phyloP scores from a whole-genome alignment of 2,329 filamentous ascomycete species.

The Colletotrichum sp. region DNA sequence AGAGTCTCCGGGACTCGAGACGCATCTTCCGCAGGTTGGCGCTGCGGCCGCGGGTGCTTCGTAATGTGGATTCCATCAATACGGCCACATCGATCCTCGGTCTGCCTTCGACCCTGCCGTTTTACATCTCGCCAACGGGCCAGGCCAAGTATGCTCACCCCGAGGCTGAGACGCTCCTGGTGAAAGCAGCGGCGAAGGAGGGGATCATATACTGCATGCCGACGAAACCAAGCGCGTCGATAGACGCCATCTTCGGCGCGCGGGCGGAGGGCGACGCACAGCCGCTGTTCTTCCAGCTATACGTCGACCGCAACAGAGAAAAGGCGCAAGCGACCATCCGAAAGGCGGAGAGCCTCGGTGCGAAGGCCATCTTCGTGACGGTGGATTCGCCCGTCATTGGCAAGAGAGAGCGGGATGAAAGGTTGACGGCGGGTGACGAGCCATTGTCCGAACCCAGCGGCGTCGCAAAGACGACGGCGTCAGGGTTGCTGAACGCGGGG shows the following conservation, averaged over 20 bases:
- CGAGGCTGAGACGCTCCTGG: slow-evolving; percentile 54
- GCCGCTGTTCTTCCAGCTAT: slow-evolving; percentile 62
- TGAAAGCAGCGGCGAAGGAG: not conserved
- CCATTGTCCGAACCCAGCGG: slow-evolving; percentile 43
- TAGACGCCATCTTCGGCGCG: not conserved
- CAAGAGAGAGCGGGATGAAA: slow-evolving; percentile 54
- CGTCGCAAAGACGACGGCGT: slow-evolving; percentile 55
- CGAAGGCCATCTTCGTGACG: slow-evolving; percentile 61
- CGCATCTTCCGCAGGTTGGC: slow-evolving; percentile 72
- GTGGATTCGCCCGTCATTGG: slow-evolving; percentile 62
- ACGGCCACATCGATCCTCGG: slow-evolving; percentile 61
- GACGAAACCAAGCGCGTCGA: not conserved
- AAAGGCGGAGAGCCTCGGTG: slow-evolving; percentile 48
- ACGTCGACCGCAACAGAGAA: slow-evolving; percentile 59
- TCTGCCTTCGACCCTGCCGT: slow-evolving; percentile 53
- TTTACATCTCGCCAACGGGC: slow-evolving; percentile 68
- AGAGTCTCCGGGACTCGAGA: slow-evolving; percentile 77
- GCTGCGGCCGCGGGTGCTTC: slow-evolving; percentile 79
- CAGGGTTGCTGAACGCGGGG: slow-evolving; percentile 60
- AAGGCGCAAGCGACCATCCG: slow-evolving; percentile 54
- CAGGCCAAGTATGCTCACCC: slow-evolving; percentile 68
- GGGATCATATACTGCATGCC: slow-evolving; percentile 16
- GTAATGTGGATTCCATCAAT: slow-evolving; percentile 73
- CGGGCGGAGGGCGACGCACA: not conserved
- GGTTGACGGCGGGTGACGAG: slow-evolving; percentile 50